Base-by-base conservation (phyloP, 352 stramenopile species). In the Phytophthora europaea region DNA sequence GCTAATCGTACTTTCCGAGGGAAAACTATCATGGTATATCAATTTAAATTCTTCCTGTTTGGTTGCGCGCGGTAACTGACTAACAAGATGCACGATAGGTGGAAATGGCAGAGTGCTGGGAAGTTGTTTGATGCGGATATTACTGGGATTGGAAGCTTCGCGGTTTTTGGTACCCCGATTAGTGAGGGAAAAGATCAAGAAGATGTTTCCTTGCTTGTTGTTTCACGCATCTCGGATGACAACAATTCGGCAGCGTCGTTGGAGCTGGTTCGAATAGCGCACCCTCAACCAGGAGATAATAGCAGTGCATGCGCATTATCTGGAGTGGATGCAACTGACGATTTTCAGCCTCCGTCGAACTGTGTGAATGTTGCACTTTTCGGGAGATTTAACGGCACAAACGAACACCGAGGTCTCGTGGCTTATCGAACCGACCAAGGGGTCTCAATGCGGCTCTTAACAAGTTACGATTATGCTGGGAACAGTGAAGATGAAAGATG, bases 81-180 rank as follows among this genome's bases (percentile, higher is more conserved):
- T 51, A 47, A 47, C 4, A 8, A 16, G 8, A 10, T 26, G 7
- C 20, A 53, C 72, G 31, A 50, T 61, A 86, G 79, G 77, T 86
- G 79, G 79, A 70, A 81, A 26, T 86, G 75, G 77, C 58, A 68
- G 28, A 70, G 67, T 12, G 75, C 82, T 65, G 61, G 59, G 23
- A 45, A 79, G 18, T 40, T 75, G 20, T 66, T 67, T 26, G 67
- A 77, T 20, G 38, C 68, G 38, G 33, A 72, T 13, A 34, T 66
- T 18, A 34, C 47, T 40, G 38, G 40, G 23, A 48, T 86, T 53
- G 33, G 33, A 18, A 74, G 62, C 45, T 86, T 86, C 54, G 51
- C 56, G 4, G 10, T 75, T 34, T 18, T 69, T 34, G 20, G 28
- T 43, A 12, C 7, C 5, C 20, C 6, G 20, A 7, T 12, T 9